These are phyloP conservation scores for Lipomyces japonicus DNA, from an alignment of 805 yeast genomes.

Conservation along the genomic window DNA sequence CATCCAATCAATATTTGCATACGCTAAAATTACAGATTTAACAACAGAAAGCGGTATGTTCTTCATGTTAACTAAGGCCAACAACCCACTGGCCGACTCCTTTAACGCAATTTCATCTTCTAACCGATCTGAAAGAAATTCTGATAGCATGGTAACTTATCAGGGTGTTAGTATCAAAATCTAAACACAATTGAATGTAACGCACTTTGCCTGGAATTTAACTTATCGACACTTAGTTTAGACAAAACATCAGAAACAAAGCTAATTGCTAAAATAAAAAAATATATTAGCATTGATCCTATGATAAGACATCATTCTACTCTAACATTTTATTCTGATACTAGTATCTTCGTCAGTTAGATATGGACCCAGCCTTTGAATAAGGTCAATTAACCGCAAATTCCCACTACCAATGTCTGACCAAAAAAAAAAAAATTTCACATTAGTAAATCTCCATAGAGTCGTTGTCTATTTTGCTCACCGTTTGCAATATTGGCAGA, in stretches of 20 bases:
- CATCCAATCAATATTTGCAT: neutral
- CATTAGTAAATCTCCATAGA: too few species aligned
- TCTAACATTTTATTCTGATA: constrained; percentile 45
- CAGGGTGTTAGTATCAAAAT: neutral
- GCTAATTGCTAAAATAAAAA: constrained; percentile 43
- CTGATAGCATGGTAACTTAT: constrained; percentile 34
- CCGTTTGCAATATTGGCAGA: constrained; percentile 14
- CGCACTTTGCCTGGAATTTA: constrained; percentile 41
- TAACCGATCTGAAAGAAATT: constrained; percentile 62
- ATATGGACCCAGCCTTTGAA: constrained; percentile 56
- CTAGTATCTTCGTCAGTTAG: constrained; percentile 57
- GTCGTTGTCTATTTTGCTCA: constrained; percentile 1
- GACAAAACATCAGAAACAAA: constrained; percentile 44
- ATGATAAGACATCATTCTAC: neutral
- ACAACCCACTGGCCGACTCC: constrained; percentile 54
- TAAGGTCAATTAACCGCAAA: constrained; percentile 48
- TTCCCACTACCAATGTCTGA: constrained; percentile 32
- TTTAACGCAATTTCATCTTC: constrained; percentile 57
- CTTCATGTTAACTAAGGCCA: constrained; percentile 50
- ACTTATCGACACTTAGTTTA: constrained; percentile 33
- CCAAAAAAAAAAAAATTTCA: neutral
- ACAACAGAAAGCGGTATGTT: constrained; percentile 38
- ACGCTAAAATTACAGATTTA: constrained; percentile 40
- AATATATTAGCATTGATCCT: neutral
- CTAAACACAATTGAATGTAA: neutral